phyloP scores from a whole-genome alignment of 1,284 basidiomycete genomes.

The Sporisorium iseilematis-ciliati region DNA sequence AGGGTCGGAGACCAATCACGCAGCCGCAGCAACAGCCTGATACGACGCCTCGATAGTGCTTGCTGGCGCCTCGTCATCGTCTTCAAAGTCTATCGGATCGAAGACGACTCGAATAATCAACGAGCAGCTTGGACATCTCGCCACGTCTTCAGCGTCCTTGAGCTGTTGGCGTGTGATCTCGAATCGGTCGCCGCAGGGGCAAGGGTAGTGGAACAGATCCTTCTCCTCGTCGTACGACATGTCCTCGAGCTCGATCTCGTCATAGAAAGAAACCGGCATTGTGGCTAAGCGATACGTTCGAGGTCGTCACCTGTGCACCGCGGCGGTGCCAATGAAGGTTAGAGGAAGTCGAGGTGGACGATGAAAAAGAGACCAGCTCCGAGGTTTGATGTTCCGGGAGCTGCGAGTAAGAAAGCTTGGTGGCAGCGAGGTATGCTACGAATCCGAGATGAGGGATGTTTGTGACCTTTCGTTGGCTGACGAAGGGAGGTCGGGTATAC shows the following conservation, averaged over 20 bases:
- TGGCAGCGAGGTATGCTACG: neutral
- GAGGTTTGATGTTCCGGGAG: too few relatives aligned
- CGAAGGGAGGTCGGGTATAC: constrained; percentile 37
- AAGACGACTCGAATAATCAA: constrained; percentile 92
- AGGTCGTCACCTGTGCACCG: constrained; percentile 42
- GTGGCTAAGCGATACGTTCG: constrained; percentile 2
- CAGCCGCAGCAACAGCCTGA: constrained; percentile 26
- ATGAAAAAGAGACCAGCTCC: constrained; percentile 31
- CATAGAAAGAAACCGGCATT: constrained; percentile 61
- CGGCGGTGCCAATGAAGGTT: constrained; percentile 1
- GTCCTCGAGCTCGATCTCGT: constrained; percentile 69
- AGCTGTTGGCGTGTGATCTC: constrained; percentile 89
- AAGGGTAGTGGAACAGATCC: constrained; percentile 85
- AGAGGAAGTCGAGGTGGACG: neutral
- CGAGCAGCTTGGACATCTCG: constrained; percentile 97
- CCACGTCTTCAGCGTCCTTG: constrained; percentile 90
- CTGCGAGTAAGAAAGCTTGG: neutral
- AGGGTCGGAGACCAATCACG: constrained; percentile 12
- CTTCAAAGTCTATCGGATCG: constrained; percentile 79
- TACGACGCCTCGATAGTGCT: constrained; percentile 24
- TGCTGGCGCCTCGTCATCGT: constrained; percentile 34
- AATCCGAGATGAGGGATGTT: neutral
- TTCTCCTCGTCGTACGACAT: constrained; percentile 67
- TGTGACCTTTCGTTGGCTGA: constrained; percentile 20
- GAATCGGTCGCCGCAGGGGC: constrained; percentile 97